Evolutionary conservation across 2,329 filamentous ascomycete species (phyloP).

Genomic region (Aspergillus neotritici): DNA sequence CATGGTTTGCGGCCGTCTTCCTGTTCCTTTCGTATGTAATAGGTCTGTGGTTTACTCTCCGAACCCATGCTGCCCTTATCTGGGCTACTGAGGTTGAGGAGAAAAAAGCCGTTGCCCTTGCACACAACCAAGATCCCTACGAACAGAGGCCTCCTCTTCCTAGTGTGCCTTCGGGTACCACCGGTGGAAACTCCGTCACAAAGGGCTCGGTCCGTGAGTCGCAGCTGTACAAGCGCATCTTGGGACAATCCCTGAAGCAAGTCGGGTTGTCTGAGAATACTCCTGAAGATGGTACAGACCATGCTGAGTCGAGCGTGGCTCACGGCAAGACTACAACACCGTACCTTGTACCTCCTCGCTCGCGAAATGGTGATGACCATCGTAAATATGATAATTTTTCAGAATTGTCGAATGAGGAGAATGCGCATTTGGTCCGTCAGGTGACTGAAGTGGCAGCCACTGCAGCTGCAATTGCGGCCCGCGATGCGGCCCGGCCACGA

Average conservation of each 20-base stretch:
- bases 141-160: constrained; percentile 32
- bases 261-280: constrained; percentile 62
- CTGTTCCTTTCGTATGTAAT: constrained; percentile 92
- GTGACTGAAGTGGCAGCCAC: constrained; percentile 93
- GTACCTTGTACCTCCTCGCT: constrained; percentile 73
- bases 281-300: constrained; percentile 31
- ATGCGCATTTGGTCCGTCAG: constrained; percentile 71
- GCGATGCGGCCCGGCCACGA: constrained; percentile 59
- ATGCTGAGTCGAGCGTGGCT: constrained; percentile 17
- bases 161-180: constrained; percentile 25
- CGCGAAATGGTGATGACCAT: constrained; percentile 39
- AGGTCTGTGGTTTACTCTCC: constrained; percentile 88
- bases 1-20: constrained; percentile 76
- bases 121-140: constrained; percentile 26
- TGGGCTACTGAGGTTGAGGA: constrained; percentile 84
- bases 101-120: constrained; percentile 52
- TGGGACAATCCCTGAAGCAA: constrained; percentile 83
- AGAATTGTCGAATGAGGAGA: constrained; percentile 75
- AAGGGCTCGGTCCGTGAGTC: constrained; percentile 74
- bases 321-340: constrained; percentile 42
- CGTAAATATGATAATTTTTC: constrained; percentile 37
- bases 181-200: constrained; percentile 43
- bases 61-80: constrained; percentile 93
- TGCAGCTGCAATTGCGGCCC: constrained; percentile 77
- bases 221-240: constrained; percentile 84